Base-by-base conservation (phyloP, 176 grass and related monocot genomes). In the Eragrostis curvula region DNA sequence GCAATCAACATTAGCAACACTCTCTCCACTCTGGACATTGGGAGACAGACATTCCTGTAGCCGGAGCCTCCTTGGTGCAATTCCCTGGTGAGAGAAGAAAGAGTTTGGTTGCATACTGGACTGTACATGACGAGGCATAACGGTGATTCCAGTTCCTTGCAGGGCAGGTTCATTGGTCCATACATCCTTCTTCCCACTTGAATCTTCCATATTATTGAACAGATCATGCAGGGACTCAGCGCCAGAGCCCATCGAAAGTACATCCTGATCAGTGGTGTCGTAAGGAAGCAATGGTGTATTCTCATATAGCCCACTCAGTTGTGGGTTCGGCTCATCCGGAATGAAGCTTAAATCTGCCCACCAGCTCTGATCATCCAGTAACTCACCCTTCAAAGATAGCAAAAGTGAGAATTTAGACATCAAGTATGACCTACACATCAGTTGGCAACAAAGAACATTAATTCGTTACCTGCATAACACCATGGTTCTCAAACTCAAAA, bases 221-320 rank as follows among this genome's bases (percentile, higher is more conserved):
- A 96, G 74, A 66, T 99, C 93, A 84, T 92, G 83, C 68, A 96
- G 83, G 39, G 91, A 91, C 68, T 96, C 93, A 0, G 81, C 46
- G 0, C 58, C 87, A 14, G 91, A 90, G 71, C 85, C 89, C 18
- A 92, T 79, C 4, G 89, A 96, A 74, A 90, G 76, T 63, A 88
- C 77, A 56, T 99, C 96, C 55, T 82, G 91, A 78, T 86, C 87
- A 66, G 62, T 78, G 77, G 47, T 59, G 65, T 88, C 93, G 45
- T 75, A 92, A 68, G 92, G 92, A 69, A 95, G 82, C 29, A 88
- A 67, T 56, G 48, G 3, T 74, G 81, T 28, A 85, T 87, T 70
- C 81, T 94, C 90, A 86, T 89, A 91, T 13, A 78, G 53, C 66
- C 82, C 73, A 70, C 70, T 84, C 23, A 84, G 39, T 23, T 89